Conservation (phyloP, 2,329 filamentous ascomycete species). For the Fusarium brevicatenulatum region DNA sequence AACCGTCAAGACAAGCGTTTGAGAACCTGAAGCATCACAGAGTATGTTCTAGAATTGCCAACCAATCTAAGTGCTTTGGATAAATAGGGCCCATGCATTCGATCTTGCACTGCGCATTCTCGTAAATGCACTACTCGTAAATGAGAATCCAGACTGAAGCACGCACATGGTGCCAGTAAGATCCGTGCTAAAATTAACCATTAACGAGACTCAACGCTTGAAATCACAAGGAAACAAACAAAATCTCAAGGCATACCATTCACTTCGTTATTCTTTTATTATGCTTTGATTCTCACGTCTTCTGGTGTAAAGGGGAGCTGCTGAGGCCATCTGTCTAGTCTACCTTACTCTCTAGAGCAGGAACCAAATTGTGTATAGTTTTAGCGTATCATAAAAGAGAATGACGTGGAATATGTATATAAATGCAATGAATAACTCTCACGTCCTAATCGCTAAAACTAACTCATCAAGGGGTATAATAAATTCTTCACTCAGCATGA, state of each 20-base stretch:
- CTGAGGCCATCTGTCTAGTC: neutral
- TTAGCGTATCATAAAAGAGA: neutral
- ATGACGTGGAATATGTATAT: accelerated
- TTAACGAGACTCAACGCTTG: neutral
- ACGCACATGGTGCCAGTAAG: too few relatives aligned
- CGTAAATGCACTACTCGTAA: too few relatives aligned
- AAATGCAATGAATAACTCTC: too few relatives aligned
- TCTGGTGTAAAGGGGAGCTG: accelerated
- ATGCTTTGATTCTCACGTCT: neutral
- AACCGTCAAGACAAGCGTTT: neutral
- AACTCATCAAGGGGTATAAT: too few relatives aligned
- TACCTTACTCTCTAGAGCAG: neutral
- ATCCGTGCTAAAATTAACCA: neutral
- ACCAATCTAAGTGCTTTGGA: neutral
- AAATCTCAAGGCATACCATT: neutral
- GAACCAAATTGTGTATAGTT: neutral
- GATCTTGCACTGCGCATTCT: neutral
- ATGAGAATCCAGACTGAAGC: too few relatives aligned
- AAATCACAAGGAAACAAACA: neutral
- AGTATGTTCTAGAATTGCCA: accelerated
- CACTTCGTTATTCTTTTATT: neutral
- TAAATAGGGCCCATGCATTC: too few relatives aligned
- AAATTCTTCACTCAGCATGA: neutral
- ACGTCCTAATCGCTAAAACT: neutral
- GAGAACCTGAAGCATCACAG: neutral